Conservation (phyloP, 1,284 basidiomycete species). For the Melampsora larici-populina region DNA sequence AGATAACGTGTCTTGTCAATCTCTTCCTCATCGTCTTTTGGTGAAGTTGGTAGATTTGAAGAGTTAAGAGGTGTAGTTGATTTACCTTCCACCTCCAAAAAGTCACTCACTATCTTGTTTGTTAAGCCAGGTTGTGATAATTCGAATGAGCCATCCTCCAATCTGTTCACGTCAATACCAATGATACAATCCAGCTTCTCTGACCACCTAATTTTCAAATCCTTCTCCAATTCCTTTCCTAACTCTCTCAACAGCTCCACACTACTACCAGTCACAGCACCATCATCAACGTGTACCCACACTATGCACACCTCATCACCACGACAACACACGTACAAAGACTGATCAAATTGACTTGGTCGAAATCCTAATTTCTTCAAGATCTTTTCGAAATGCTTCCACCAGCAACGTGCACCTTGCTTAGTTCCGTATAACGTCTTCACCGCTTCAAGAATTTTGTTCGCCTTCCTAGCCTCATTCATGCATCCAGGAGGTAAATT, state of each 20-base stretch:
- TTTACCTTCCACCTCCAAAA: too few relatives aligned
- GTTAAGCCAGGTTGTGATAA: too few relatives aligned
- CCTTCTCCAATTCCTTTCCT: background rate
- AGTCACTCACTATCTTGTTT: too few relatives aligned
- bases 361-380: background rate
- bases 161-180: background rate
- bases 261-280: background rate
- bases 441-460: too few relatives aligned
- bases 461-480: too few relatives aligned
- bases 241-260: background rate
- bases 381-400: background rate
- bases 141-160: too few relatives aligned
- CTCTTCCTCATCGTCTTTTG: too few relatives aligned
- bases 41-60: too few relatives aligned
- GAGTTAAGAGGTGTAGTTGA: too few relatives aligned
- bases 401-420: background rate
- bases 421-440: background rate
- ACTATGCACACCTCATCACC: too few relatives aligned
- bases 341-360: background rate
- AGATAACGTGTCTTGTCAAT: background rate
- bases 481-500: too few relatives aligned
- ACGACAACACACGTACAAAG: too few relatives aligned
- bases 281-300: background rate
- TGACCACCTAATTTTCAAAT: slow-evolving; percentile 1
- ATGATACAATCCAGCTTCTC: background rate